Percentiles rank a stretch among this genome's conserved stretches.
Conservation (phyloP, 148 eudicot species). For the Rhododendron vialii region DNA sequence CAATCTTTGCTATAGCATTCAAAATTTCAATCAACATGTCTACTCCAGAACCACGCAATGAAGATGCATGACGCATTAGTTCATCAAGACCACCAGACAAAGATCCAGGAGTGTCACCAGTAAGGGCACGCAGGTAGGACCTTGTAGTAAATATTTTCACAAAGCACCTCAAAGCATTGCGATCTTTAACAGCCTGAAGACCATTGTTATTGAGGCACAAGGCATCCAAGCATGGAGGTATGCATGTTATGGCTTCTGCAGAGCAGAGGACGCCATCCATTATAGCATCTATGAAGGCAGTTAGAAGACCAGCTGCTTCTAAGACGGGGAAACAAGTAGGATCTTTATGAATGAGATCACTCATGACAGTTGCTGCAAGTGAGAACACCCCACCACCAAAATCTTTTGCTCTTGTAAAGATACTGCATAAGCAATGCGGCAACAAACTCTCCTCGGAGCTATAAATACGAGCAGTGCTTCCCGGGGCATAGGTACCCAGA, state of each 20-base stretch:
- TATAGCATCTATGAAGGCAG: constrained; percentile 88
- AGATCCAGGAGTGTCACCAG: constrained; percentile 78
- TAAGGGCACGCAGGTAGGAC: constrained; percentile 68
- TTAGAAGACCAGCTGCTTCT: constrained; percentile 87
- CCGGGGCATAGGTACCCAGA: constrained; percentile 95
- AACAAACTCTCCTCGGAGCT: constrained; percentile 88
- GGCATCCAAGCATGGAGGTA: constrained; percentile 98
- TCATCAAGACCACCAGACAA: constrained; percentile 95
- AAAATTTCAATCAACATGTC: constrained; percentile 91
- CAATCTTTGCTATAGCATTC: constrained; percentile 58
- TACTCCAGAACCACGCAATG: constrained; percentile 84
- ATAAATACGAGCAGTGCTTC: constrained; percentile 71
- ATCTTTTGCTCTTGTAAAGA: constrained; percentile 85
- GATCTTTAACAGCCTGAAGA: constrained; percentile 89
- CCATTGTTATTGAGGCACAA: constrained; percentile 87
- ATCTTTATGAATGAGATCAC: constrained; percentile 95
- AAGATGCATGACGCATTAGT: constrained; percentile 88
- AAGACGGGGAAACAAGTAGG: constrained; percentile 85
- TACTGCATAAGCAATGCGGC: constrained; percentile 83
- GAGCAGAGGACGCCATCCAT: constrained; percentile 89
- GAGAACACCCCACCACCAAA: constrained; percentile 98
- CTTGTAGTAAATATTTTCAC: constrained; percentile 91
- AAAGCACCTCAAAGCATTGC: constrained; percentile 87
- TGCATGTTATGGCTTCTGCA: constrained; percentile 89
- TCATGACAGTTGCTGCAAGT: constrained; percentile 90